Evolutionary conservation across 768 basidiomycete species (phyloP).

Genomic region (Amylocystis lapponica): DNA sequence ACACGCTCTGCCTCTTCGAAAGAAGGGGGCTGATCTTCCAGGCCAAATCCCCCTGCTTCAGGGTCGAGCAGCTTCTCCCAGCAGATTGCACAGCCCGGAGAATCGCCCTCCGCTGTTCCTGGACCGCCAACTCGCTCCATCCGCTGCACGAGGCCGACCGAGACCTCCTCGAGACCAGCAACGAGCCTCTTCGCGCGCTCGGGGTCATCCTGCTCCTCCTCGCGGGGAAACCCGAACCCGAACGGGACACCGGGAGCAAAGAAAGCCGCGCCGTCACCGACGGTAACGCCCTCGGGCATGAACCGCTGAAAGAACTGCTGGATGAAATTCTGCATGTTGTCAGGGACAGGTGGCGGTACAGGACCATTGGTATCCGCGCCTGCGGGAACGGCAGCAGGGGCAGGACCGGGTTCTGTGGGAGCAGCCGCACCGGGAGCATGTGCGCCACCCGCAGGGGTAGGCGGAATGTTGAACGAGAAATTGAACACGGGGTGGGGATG

Average conservation of each 20-base stretch:
- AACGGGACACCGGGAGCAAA: slow-evolving; percentile 18
- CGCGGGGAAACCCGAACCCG: slow-evolving; percentile 20
- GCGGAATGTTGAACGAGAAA: slow-evolving; percentile 32
- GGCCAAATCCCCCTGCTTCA: slow-evolving; percentile 33
- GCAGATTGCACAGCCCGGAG: slow-evolving; percentile 63
- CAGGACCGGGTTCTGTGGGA: slow-evolving; percentile 6
- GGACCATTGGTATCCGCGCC: too few relatives aligned
- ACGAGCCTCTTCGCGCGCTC: slow-evolving; percentile 61
- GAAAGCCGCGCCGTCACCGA: slow-evolving; percentile 19
- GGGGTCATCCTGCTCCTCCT: slow-evolving; percentile 51
- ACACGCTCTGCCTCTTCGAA: slow-evolving; percentile 8
- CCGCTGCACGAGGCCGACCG: slow-evolving; percentile 58
- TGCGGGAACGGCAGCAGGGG: too few relatives aligned
- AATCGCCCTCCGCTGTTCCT: slow-evolving; percentile 18
- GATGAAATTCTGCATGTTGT: neutral
- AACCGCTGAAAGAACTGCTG: slow-evolving; percentile 1
- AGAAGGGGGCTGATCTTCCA: slow-evolving; percentile 16
- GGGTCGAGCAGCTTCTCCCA: slow-evolving; percentile 60
- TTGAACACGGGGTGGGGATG: slow-evolving; percentile 8
- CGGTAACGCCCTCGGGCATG: too few relatives aligned
- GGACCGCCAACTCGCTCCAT: slow-evolving; percentile 46
- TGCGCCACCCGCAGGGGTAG: slow-evolving; percentile 3
- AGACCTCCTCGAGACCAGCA: slow-evolving; percentile 59
- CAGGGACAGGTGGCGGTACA: neutral
- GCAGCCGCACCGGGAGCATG: slow-evolving; percentile 9